Evolutionary conservation across 2,329 filamentous ascomycete species (phyloP).

Genomic region (Xylaria sp.): DNA sequence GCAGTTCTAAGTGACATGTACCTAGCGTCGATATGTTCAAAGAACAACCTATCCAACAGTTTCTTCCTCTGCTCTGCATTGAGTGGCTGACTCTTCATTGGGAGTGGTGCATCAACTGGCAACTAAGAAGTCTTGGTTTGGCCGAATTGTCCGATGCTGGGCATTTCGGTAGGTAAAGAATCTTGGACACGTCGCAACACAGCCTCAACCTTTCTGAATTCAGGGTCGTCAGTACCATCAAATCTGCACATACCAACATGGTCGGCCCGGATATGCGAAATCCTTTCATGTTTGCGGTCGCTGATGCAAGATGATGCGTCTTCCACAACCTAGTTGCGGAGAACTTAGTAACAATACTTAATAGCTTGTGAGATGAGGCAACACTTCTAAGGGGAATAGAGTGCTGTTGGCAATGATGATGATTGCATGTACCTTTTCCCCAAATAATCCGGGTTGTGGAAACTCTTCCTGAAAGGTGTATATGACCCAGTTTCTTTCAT

Average conservation of each 20-base stretch:
- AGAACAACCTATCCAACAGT: constrained; percentile 7
- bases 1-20: constrained; percentile 20
- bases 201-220: constrained; percentile 9
- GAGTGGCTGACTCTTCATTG: too few relatives aligned
- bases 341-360: background rate
- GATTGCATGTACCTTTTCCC: constrained; percentile 7
- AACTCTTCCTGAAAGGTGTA: constrained; percentile 20
- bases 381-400: too few relatives aligned
- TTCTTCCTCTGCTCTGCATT: too few relatives aligned
- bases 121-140: too few relatives aligned
- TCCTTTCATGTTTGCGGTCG: constrained; percentile 7
- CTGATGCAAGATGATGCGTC: constrained; percentile 13
- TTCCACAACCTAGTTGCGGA: constrained; percentile 10
- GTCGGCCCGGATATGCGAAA: constrained; percentile 10
- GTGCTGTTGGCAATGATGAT: too few relatives aligned
- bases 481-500: constrained; percentile 6
- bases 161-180: background rate
- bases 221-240: constrained; percentile 4
- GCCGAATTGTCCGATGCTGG: too few relatives aligned
- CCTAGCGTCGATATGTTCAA: constrained; percentile 26
- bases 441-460: background rate
- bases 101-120: too few relatives aligned
- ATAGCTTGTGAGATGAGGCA: too few relatives aligned
- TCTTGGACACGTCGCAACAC: constrained; percentile 4
- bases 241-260: constrained; percentile 20